phyloP scores from a whole-genome alignment of 2,329 filamentous ascomycete species.

The Ciborinia camelliae region DNA sequence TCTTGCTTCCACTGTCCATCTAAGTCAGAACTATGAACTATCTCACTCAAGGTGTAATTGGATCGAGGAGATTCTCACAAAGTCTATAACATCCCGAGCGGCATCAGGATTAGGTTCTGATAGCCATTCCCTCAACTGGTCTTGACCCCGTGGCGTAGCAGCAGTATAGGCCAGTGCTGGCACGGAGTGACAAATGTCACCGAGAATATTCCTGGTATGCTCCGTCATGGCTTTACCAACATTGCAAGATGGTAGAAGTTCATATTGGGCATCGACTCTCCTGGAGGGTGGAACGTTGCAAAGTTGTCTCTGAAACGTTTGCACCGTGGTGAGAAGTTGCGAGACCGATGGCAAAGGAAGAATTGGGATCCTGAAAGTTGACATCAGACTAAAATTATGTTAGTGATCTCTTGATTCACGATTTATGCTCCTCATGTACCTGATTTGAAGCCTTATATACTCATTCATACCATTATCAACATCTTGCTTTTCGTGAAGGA shows the following conservation, averaged over 20 bases:
- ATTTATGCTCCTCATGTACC: slow-evolving; percentile 23
- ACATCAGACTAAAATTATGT: slow-evolving; percentile 29
- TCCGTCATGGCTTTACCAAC: slow-evolving; percentile 32
- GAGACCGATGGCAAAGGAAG: slow-evolving; percentile 31
- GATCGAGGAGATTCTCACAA: slow-evolving; percentile 20
- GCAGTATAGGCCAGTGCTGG: slow-evolving; percentile 30
- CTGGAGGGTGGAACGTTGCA: slow-evolving; percentile 14
- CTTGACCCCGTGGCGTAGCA: slow-evolving; percentile 29
- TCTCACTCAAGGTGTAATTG: neutral
- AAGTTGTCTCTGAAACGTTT: slow-evolving; percentile 33
- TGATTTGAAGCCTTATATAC: slow-evolving; percentile 35
- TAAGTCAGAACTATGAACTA: neutral
- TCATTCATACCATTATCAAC: slow-evolving; percentile 27
- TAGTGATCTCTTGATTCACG: neutral
- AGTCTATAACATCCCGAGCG: slow-evolving; percentile 33
- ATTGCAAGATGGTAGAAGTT: slow-evolving; percentile 35
- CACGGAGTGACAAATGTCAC: slow-evolving; percentile 34
- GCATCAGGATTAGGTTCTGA: slow-evolving; percentile 22
- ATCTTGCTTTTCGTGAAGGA: slow-evolving; percentile 30
- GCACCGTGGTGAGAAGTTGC: slow-evolving; percentile 29
- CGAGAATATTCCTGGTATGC: slow-evolving; percentile 36
- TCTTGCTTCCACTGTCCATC: slow-evolving; percentile 13
- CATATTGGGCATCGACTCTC: slow-evolving; percentile 19
- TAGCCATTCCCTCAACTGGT: slow-evolving; percentile 29
- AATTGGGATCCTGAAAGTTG: slow-evolving; percentile 33